Evolutionary conservation across 306 rosid genomes (phyloP), one percentile per base, ranked within the genome.

Genomic region (Fragaria iinumae): DNA sequence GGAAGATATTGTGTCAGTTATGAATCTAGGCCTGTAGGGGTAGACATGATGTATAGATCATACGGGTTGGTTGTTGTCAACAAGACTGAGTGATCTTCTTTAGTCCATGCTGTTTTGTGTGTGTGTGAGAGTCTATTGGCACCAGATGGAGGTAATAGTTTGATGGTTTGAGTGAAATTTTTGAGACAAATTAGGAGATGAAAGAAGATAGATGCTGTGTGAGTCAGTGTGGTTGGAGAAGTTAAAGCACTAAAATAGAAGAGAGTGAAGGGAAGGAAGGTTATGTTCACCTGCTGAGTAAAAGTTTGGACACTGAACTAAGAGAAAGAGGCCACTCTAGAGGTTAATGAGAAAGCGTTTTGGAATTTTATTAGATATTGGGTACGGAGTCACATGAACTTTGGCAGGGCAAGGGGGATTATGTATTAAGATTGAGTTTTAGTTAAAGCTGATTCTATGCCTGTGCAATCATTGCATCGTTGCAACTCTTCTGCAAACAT

Each of bases 361-460:
- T 14, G 32, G 36, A 25, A 5, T 12, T 21, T 21, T 21, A n/a
- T n/a, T 53, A 63, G 76, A n/a, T 27, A 59, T 6, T 27, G 66
- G 20, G 76, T 36, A 11, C 11, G 66, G 76, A 36, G 21, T 56
- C 76, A 12, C 21, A 39, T n/a, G 38, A 55, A 72, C 49, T 53
- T 34, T 52, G 32, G 49, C 29, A 11, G 66, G 67, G 50, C 3
- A 12, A 70, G 74, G 49, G 49, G 59, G 25, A n/a, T 36, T 48
- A 6, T 17, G 44, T 60, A 25, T 50, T 32, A 27, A 8, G 62
- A 71, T 50, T 41, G 43, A 39, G 43, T 21, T 47, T 29, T 25
- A 23, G 41, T 14, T 69, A 25, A 5, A 14, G 18, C 32, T 47
- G 41, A 47, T 11, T 27, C 4, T 13, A 4, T 25, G 29, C 55